A percentile compares a stretch with the other conserved stretches of the same genome.
These are phyloP conservation scores for Suillus subaureus DNA, from an alignment of 768 basidiomycete species.

Conservation along the genomic window DNA sequence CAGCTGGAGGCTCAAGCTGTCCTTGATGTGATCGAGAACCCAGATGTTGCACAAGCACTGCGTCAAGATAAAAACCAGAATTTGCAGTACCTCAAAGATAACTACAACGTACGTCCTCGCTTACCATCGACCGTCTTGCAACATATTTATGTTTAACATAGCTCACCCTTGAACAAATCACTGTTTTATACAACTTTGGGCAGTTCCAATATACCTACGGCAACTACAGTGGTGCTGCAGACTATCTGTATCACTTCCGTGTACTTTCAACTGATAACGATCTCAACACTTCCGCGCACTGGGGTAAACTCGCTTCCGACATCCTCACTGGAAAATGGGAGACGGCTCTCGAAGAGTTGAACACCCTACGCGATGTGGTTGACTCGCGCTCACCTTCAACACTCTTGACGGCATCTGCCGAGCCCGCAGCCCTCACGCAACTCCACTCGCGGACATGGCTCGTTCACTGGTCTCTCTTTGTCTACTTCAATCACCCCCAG, in stretches of 20 bases:
- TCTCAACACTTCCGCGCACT: slow-evolving; percentile 94
- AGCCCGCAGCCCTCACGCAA: slow-evolving; percentile 79
- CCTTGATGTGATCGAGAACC: slow-evolving; percentile 94
- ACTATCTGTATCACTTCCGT: slow-evolving; percentile 98
- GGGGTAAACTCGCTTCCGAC: slow-evolving; percentile 98
- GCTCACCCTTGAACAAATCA: slow-evolving; percentile 95
- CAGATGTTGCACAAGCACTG: slow-evolving; percentile 91
- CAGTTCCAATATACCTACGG: slow-evolving; percentile 99
- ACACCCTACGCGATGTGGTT: slow-evolving; percentile 90
- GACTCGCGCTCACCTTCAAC: slow-evolving; percentile 72
- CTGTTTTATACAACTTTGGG: slow-evolving; percentile 95
- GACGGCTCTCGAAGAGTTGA: slow-evolving; percentile 91
- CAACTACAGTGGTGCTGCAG: slow-evolving; percentile 94
- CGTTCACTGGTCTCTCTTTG: slow-evolving; percentile 97
- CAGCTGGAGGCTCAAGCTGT: slow-evolving; percentile 92
- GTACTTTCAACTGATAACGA: slow-evolving; percentile 93
- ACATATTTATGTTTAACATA: slow-evolving; percentile 33
- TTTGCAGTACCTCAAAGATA: slow-evolving; percentile 89
- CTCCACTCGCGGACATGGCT: slow-evolving; percentile 96
- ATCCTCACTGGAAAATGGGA: slow-evolving; percentile 96
- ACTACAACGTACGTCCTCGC: slow-evolving; percentile 71
- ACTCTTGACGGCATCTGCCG: slow-evolving; percentile 44
- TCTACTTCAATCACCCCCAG: slow-evolving; percentile 96
- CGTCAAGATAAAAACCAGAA: slow-evolving; percentile 98
- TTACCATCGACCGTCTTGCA: slow-evolving; percentile 9